These are phyloP conservation scores for Auricularia cornea DNA, from an alignment of 768 basidiomycete genomes.

Conservation along the genomic window DNA sequence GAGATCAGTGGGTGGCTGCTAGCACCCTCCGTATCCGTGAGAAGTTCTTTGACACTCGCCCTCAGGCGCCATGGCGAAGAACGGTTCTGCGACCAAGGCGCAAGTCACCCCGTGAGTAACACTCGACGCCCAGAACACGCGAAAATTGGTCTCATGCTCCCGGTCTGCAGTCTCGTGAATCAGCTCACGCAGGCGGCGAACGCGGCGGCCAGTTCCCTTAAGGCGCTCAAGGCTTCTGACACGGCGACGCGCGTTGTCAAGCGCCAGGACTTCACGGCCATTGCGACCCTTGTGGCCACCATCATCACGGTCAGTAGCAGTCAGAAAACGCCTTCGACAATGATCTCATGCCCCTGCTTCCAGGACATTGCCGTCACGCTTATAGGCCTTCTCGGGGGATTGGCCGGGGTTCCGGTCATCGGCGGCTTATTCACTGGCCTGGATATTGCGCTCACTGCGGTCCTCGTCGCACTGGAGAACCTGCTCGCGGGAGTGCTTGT, in stretches of 20 bases:
- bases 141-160: too few species aligned
- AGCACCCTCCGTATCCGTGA: too few species aligned
- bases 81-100: not conserved
- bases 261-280: not conserved
- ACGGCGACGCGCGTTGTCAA: not conserved
- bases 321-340: not conserved
- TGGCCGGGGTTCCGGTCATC: not conserved
- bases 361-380: not conserved
- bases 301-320: not conserved
- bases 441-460: not conserved
- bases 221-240: not conserved
- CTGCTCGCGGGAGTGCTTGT: not conserved
- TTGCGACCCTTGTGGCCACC: not conserved
- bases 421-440: not conserved
- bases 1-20: not conserved
- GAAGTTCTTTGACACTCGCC: not conserved
- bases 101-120: not conserved
- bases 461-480: not conserved
- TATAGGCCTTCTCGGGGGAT: not conserved
- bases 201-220: not conserved
- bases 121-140: too few species aligned
- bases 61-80: not conserved
- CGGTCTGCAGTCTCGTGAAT: not conserved
- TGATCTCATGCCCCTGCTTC: not conserved
- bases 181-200: not conserved